Base-by-base conservation (phyloP, 345 rosid species). In the Syzygium grande region DNA sequence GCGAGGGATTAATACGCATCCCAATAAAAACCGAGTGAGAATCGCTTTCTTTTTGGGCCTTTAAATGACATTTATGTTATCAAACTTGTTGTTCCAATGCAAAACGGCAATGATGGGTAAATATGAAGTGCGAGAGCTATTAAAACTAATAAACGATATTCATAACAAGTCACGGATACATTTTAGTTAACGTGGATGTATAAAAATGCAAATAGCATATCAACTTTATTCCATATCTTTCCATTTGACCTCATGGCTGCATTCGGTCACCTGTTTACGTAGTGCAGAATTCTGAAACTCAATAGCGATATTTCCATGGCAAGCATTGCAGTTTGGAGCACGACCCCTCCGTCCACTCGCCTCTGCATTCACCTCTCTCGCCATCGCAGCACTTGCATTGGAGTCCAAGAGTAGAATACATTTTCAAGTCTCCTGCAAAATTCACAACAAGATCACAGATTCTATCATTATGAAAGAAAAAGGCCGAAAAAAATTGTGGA, bases 301-400 rank as follows among this genome's bases (percentile, higher is more conserved):
- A 54, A 19, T 59, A 38, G 55, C 84, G 73, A 58, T 41, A 84
- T 86, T 90, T 92, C 94, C 94, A 93, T 52, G 94, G 92, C 87
- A 51, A 89, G 59, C 94, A 93, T 84, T 88, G 85, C 53, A 91
- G 91, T 90, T 93, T 93, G 14, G 84, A 46, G 89, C 93, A 93
- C 25, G 92, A 80, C 9, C 88, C 89, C 41, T 91, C 80, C 6
- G 25, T 87, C 93, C 93, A 89, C 55, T 88, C 80, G 55, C 91
- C 87, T 59, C 86, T 85, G 83, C 93, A 92, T 88, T 90, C 91
- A 27, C 89, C 93, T 30, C 84, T 83, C 29, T 53, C 89, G 29
- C 91, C 91, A 85, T 93, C 91, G 27, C 94, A 93, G 29, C 94
- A 93, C 88, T 89, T 88, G 93, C 93, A 92, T 11, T 61, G 93